Percentiles rank a stretch among this genome's conserved stretches.
phyloP scores from a whole-genome alignment of 192 early-diverging fungal species.

The Coemansia guatemalensis region DNA sequence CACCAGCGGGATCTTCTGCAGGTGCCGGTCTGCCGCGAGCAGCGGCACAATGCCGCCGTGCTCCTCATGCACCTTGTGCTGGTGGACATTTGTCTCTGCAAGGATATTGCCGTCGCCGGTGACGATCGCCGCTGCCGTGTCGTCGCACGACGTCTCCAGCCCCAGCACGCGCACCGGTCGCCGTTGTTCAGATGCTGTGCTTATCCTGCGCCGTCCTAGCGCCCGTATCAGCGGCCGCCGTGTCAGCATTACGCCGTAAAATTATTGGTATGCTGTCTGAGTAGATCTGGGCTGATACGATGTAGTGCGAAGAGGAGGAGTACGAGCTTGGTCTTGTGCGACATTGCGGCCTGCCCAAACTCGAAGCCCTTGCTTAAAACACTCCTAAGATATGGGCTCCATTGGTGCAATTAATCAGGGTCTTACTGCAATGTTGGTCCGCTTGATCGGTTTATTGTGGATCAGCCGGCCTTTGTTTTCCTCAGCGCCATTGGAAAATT shows the following conservation, averaged over 20 bases:
- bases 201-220: slow-evolving; percentile 5
- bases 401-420: no score
- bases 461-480: not conserved
- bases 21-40: slow-evolving; percentile 65
- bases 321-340: not conserved
- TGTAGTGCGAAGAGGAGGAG: not conserved
- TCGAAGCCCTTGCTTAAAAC: not conserved
- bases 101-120: slow-evolving; percentile 64
- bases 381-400: not conserved
- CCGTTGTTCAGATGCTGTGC: not conserved
- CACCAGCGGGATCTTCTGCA: slow-evolving; percentile 61
- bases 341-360: not conserved
- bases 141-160: slow-evolving; percentile 79
- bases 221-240: not conserved
- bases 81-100: slow-evolving; percentile 60
- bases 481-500: not conserved
- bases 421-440: not conserved
- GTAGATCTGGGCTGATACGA: not conserved
- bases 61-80: slow-evolving; percentile 66
- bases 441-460: not conserved
- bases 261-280: not conserved
- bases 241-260: not conserved
- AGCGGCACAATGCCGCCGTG: slow-evolving; percentile 76
- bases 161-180: slow-evolving; percentile 53
- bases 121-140: slow-evolving; percentile 75